Evolutionary conservation across 1,139 yeast genomes (phyloP).

Genomic region (Pichia sp.): DNA sequence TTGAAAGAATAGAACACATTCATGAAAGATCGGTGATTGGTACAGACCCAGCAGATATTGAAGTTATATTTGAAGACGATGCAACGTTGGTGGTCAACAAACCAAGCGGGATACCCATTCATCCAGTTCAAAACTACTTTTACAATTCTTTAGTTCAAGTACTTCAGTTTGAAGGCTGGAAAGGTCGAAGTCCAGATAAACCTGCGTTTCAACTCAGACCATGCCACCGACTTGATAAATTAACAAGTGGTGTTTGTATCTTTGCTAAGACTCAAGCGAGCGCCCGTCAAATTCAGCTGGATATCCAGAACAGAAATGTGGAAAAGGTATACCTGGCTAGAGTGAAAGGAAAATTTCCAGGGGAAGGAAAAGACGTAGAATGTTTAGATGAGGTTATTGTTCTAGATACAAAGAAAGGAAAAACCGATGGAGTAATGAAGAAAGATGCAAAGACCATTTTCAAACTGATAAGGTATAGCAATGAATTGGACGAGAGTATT

Average conservation of each 20-base stretch:
- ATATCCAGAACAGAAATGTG: slow-evolving; percentile 35
- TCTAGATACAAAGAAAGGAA: slow-evolving; percentile 26
- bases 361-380: slow-evolving; percentile 6
- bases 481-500: slow-evolving; percentile 38
- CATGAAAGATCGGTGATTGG: slow-evolving; percentile 48
- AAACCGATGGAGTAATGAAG: slow-evolving; percentile 17
- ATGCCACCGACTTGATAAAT: slow-evolving; percentile 63
- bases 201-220: slow-evolving; percentile 35
- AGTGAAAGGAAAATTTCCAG: slow-evolving; percentile 52
- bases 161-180: slow-evolving; percentile 31
- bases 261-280: slow-evolving; percentile 41
- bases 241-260: slow-evolving; percentile 66
- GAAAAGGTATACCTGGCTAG: slow-evolving; percentile 51
- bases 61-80: slow-evolving; percentile 39
- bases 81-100: slow-evolving; percentile 55
- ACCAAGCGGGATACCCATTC: slow-evolving; percentile 74
- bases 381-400: slow-evolving; percentile 22
- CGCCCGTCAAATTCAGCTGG: slow-evolving; percentile 36
- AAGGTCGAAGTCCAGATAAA: background rate
- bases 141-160: slow-evolving; percentile 58
- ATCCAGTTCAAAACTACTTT: slow-evolving; percentile 63
- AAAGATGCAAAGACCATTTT: slow-evolving; percentile 36
- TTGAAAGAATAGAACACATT: slow-evolving; percentile 41
- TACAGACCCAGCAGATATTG: slow-evolving; percentile 20
- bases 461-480: slow-evolving; percentile 27